phyloP scores from a whole-genome alignment of 1,284 basidiomycete genomes.

The Flammula alnicola region DNA sequence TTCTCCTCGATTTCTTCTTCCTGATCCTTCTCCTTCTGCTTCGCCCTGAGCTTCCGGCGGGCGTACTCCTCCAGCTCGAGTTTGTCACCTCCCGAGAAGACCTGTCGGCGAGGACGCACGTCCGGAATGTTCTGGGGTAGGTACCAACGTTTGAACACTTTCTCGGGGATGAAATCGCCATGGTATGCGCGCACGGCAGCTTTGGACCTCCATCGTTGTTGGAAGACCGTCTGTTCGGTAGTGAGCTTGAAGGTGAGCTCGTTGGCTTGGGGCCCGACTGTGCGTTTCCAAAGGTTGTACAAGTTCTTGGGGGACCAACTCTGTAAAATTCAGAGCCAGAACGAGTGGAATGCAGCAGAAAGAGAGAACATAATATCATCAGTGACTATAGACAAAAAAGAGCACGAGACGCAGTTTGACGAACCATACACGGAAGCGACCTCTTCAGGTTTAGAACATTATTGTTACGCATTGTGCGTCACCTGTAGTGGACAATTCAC shows the following conservation, averaged over 20 bases:
- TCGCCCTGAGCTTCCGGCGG: conserved; percentile 51
- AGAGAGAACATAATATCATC: neutral
- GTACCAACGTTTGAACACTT: conserved; percentile 95
- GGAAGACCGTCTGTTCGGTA: conserved; percentile 75
- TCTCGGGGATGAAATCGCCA: conserved; percentile 93
- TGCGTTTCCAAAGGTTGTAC: conserved; percentile 78
- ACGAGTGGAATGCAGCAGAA: neutral
- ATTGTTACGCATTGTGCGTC: conserved; percentile 16
- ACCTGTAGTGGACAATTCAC: neutral
- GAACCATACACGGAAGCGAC: conserved; percentile 25
- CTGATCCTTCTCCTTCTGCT: conserved; percentile 62
- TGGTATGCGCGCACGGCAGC: conserved; percentile 94
- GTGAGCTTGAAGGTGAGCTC: conserved; percentile 61
- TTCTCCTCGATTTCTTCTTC: conserved; percentile 63
- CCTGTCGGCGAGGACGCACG: conserved; percentile 65
- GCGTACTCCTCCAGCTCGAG: conserved; percentile 60
- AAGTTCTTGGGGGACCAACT: conserved; percentile 84
- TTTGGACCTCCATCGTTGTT: conserved; percentile 93
- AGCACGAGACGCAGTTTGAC: conserved; percentile 1
- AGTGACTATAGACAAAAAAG: neutral
- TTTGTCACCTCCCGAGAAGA: conserved; percentile 44
- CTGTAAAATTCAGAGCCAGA: conserved; percentile 42
- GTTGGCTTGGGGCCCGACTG: conserved; percentile 50
- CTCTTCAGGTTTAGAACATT: conserved; percentile 23
- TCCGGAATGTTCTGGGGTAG: conserved; percentile 88